Conservation (phyloP, 805 yeast species). For the Schizosaccharomyces osmophilus region DNA sequence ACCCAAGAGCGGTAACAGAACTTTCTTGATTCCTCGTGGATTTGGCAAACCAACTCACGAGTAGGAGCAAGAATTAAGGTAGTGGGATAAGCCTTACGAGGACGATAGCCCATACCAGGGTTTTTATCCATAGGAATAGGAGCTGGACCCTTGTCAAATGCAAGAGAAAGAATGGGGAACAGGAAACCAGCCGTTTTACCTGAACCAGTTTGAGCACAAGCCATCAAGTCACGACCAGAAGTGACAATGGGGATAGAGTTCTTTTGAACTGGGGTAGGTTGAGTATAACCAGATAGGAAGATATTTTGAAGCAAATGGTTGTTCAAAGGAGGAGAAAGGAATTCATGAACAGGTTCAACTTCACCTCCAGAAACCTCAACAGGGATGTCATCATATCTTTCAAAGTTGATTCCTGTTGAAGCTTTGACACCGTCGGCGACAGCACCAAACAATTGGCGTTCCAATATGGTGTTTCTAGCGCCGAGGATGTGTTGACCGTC, state of each 20-base stretch:
- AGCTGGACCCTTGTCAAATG: conserved; percentile 71
- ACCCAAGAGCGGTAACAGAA: conserved; percentile 97
- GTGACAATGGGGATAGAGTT: conserved; percentile 83
- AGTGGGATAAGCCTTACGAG: conserved; percentile 71
- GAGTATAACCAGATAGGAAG: conserved; percentile 65
- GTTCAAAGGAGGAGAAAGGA: conserved; percentile 84
- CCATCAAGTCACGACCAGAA: conserved; percentile 77
- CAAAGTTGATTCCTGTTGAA: conserved; percentile 93
- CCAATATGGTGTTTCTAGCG: conserved; percentile 40
- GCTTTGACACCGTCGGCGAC: conserved; percentile 39
- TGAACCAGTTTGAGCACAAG: conserved; percentile 95
- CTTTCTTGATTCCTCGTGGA: conserved; percentile 83
- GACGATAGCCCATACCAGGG: conserved; percentile 16
- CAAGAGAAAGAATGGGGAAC: conserved; percentile 88
- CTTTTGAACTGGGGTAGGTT: conserved; percentile 91
- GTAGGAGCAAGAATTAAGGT: conserved; percentile 94
- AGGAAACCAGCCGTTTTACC: conserved; percentile 99
- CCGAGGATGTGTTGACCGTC: conserved; percentile 80
- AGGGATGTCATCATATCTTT: conserved; percentile 94
- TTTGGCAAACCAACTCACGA: conserved; percentile 94
- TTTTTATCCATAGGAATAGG: conserved; percentile 11
- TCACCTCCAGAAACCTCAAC: conserved; percentile 94
- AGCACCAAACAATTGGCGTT: conserved; percentile 62
- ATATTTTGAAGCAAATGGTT: conserved; percentile 66
- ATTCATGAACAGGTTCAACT: conserved; percentile 75